phyloP scores from a whole-genome alignment of 306 rosid species.

The Inga leiocalycina region DNA sequence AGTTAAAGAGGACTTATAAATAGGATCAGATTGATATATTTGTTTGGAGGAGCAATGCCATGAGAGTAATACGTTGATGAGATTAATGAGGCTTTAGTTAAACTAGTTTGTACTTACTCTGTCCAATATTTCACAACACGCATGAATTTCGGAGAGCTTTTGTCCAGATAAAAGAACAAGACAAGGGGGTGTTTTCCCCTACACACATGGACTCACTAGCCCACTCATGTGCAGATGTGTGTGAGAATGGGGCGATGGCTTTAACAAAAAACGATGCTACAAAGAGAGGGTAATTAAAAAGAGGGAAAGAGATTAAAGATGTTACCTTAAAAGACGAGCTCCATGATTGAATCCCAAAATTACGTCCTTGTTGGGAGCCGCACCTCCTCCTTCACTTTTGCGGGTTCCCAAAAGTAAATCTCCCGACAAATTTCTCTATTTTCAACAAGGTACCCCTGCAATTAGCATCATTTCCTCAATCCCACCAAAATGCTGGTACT shows the following conservation, averaged over 20 bases:
- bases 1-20: too few species aligned
- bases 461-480: neutral
- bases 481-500: neutral
- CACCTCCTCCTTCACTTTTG: conserved; percentile 19
- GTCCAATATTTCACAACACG: neutral
- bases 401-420: neutral
- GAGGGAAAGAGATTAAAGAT: conserved; percentile 37
- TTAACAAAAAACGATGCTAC: conserved; percentile 42
- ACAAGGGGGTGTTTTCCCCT: neutral
- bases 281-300: conserved; percentile 27
- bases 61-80: neutral
- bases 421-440: neutral
- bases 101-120: neutral
- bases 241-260: conserved; percentile 24
- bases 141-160: conserved; percentile 3
- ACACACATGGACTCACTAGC: neutral
- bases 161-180: neutral
- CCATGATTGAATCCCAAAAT: conserved; percentile 54
- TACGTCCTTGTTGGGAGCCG: conserved; percentile 37
- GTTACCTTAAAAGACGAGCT: conserved; percentile 49
- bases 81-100: too few species aligned
- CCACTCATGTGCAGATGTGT: neutral
- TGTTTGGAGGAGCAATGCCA: neutral
- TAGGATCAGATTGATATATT: neutral
- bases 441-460: neutral